Evolutionary conservation across 2,329 filamentous ascomycete species (phyloP), one percentile per base, ranked within the genome.

Genomic region (Talaromyces rugulosus): DNA sequence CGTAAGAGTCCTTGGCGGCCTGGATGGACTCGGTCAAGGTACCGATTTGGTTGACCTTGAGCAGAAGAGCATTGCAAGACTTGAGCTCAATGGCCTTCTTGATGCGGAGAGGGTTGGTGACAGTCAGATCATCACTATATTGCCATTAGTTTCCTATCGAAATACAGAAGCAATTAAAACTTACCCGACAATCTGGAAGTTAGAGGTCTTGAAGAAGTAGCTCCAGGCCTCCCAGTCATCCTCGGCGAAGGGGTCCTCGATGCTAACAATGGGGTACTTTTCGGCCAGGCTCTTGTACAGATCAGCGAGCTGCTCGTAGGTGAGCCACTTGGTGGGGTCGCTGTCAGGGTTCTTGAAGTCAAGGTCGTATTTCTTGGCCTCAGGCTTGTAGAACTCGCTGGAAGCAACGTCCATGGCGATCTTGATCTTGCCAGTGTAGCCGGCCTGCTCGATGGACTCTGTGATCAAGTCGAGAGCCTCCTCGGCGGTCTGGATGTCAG

Each of bases 321-420:
- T 96, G 85, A 99, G 85, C 95, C 95, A 98, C 88, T 99, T 98
- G 85, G 82, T 86, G 76, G 88, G 86, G 84, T 99, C 95, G 79
- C 90, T 95, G 67, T 98, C 89, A 74, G 95, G 94, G 88, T 99
- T 99, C 91, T 99, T 98, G 91, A 98, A 99, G 89, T 98, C 95
- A 68, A 99, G 87, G 78, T 99, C 95, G 87, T 99, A 99, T 87
- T 98, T 98, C 90, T 98, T 97, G 78, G 83, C 94, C 58, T 95
- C 91, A 74, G 84, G 81, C 85, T 98, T 98, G 90, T 99, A 99
- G 87, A 99, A 99, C 82, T 99, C 95, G 85, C 91, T 96, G 68
- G 95, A 97, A 69, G 95, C 95, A 77, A 98, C 94, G 75, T 99
- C 95, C 92, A 99, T 96, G 78, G 95, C 95, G 74, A 99, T 99